These are phyloP conservation scores for Lotmaria passim DNA, from an alignment of 208 protist species.

Conservation along the genomic window DNA sequence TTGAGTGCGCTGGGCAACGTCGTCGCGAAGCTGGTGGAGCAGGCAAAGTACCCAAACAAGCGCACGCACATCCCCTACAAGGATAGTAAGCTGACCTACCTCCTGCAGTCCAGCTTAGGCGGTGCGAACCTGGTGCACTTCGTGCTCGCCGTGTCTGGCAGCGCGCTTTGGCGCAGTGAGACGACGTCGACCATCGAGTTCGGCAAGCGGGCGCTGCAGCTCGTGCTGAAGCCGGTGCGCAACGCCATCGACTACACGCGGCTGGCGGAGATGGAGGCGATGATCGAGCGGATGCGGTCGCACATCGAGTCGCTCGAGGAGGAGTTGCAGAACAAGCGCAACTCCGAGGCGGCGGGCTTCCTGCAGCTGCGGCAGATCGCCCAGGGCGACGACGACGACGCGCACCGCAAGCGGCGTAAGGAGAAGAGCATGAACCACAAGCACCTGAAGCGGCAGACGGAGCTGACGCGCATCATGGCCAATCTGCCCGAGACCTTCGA, in stretches of 20 bases:
- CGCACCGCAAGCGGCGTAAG: slow-evolving; percentile 18
- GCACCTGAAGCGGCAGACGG: slow-evolving; percentile 85
- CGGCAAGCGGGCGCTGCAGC: slow-evolving; percentile 87
- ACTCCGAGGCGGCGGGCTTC: slow-evolving; percentile 68
- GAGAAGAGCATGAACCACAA: slow-evolving; percentile 30
- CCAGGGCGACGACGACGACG: slow-evolving; percentile 46
- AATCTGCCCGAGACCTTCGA: slow-evolving; percentile 92
- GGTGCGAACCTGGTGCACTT: slow-evolving; percentile 91
- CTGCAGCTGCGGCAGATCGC: slow-evolving; percentile 81
- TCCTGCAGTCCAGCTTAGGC: slow-evolving; percentile 91
- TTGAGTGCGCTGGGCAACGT: slow-evolving; percentile 94
- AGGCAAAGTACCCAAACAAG: slow-evolving; percentile 74
- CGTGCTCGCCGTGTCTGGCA: slow-evolving; percentile 81
- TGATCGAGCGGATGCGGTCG: slow-evolving; percentile 92
- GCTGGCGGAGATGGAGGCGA: slow-evolving; percentile 92
- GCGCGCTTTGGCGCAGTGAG: slow-evolving; percentile 80
- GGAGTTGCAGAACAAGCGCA: slow-evolving; percentile 69
- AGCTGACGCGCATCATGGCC: slow-evolving; percentile 88
- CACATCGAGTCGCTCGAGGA: slow-evolving; percentile 88
- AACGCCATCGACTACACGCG: slow-evolving; percentile 93
- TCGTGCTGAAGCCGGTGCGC: slow-evolving; percentile 85
- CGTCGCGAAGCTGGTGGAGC: slow-evolving; percentile 89
- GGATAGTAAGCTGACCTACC: slow-evolving; percentile 94
- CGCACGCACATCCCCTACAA: slow-evolving; percentile 93
- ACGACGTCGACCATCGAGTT: slow-evolving; percentile 92